phyloP scores from a whole-genome alignment of 2,329 filamentous ascomycete genomes.

The Sphaerostilbella broomeana region DNA sequence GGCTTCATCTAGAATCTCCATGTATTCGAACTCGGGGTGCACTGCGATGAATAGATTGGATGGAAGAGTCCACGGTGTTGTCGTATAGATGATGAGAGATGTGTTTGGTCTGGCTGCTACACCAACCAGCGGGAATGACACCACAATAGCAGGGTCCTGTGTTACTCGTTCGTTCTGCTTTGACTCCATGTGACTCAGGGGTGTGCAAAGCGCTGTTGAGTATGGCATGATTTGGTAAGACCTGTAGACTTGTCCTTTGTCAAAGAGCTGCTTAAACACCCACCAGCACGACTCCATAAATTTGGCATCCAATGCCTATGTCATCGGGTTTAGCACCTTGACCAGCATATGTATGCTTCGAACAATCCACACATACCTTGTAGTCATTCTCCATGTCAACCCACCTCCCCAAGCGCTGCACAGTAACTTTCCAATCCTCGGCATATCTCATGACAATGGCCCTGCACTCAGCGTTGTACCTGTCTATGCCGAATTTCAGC shows the following conservation, averaged over 20 bases:
- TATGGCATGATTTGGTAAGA: constrained; percentile 93
- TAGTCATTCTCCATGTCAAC: constrained; percentile 98
- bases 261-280: constrained; percentile 89
- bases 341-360: too few species aligned
- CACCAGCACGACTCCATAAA: constrained; percentile 98
- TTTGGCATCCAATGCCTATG: constrained; percentile 78
- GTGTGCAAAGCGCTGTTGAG: constrained; percentile 82
- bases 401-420: constrained; percentile 87
- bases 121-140: constrained; percentile 76
- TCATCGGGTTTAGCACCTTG: constrained; percentile 1
- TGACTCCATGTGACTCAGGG: constrained; percentile 87
- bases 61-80: constrained; percentile 78
- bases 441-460: constrained; percentile 91
- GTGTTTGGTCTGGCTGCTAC: constrained; percentile 74
- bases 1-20: constrained; percentile 78
- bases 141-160: constrained; percentile 82
- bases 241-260: constrained; percentile 84
- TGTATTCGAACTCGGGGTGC: constrained; percentile 77
- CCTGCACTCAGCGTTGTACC: constrained; percentile 87
- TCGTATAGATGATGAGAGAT: constrained; percentile 79
- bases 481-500: constrained; percentile 73
- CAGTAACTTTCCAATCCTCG: constrained; percentile 77
- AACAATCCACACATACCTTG: too few species aligned
- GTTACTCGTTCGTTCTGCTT: constrained; percentile 93
- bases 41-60: constrained; percentile 72